Base-by-base conservation (phyloP, 352 stramenopile species). In the Phytophthora aleatoria region DNA sequence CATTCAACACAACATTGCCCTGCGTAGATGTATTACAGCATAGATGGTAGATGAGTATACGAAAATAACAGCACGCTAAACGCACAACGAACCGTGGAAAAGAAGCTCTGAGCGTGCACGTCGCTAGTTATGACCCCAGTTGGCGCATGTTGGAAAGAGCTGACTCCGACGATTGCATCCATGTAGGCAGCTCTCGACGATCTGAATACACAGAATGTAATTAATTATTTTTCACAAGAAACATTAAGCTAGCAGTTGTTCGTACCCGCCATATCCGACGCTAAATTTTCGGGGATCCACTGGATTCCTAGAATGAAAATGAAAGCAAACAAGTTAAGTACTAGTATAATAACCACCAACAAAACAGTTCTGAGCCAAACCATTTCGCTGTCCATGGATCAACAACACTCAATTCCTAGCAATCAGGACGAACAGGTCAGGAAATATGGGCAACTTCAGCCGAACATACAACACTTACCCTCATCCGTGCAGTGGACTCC, bases 101-200 rank as follows among this genome's bases (percentile, higher is more conserved):
- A 71, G 45, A 82, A 87, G 8, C 63, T 64, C 28, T 87, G 78
- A 49, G 78, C 64, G 26, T 84, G 69, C 11, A 87, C 78, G 16
- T 75, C 71, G 42, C 66, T 81, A 16, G 48, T 69, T 51, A 77
- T 57, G 11, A 39, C 36, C 8, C 78, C 78, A 24, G 7, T 49
- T 20, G 78, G 78, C 0, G 73, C 68, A 44, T 31, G 41, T 26
- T 62, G 51, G 0, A 73, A 31, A 12, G 27, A 41, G 16, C 45
- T 27, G 13, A 27, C 12, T 24, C 64, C 30, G n/a, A 47, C 30
- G 26, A 64, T 52, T 16, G 28, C 45, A 50, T 77, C 55, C 15
- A 73, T 55, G 39, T 76, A 73, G 2, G 64, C 58, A 44, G 74
- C 74, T 15, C 11, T 65, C 6, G 28, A 57, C 24, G 49, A 31